Percentiles rank a stretch among this genome's conserved stretches.
Conservation (phyloP, 148 eudicot species). For the Fagopyrum esculentum region DNA sequence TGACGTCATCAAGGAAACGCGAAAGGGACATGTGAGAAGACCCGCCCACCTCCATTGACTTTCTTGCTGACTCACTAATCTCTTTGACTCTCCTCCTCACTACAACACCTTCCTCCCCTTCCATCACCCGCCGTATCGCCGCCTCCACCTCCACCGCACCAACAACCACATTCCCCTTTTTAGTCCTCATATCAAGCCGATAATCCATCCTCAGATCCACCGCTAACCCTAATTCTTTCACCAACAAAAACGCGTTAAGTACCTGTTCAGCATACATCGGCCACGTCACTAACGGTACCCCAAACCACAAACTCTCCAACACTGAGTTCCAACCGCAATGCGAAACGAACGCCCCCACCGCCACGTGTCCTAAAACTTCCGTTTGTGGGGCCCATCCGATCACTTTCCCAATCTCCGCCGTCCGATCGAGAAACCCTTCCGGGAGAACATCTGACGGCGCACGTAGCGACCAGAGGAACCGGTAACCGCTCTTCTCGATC, state of each 20-base stretch:
- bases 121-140: slow-evolving; percentile 6
- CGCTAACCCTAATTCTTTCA: neutral
- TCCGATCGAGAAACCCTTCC: slow-evolving; percentile 24
- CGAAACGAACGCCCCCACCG: slow-evolving; percentile 25
- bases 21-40: neutral
- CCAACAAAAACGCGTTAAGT: neutral
- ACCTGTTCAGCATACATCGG: slow-evolving; percentile 11
- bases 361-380: slow-evolving; percentile 16
- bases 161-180: neutral
- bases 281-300: slow-evolving; percentile 23
- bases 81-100: neutral
- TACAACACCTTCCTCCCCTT: neutral
- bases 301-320: slow-evolving; percentile 24
- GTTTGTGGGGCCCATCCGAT: slow-evolving; percentile 22
- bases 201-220: slow-evolving; percentile 11
- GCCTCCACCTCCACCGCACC: slow-evolving; percentile 8
- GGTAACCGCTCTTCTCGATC: slow-evolving; percentile 23
- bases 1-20: neutral
- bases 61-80: neutral
- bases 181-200: neutral
- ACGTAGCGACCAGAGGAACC: slow-evolving; percentile 32
- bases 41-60: slow-evolving; percentile 1
- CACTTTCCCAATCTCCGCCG: slow-evolving; percentile 18
- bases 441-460: slow-evolving; percentile 12
- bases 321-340: slow-evolving; percentile 23